These are phyloP conservation scores for Tubosaeta sp. DNA, from an alignment of 768 basidiomycete genomes.

Conservation along the genomic window DNA sequence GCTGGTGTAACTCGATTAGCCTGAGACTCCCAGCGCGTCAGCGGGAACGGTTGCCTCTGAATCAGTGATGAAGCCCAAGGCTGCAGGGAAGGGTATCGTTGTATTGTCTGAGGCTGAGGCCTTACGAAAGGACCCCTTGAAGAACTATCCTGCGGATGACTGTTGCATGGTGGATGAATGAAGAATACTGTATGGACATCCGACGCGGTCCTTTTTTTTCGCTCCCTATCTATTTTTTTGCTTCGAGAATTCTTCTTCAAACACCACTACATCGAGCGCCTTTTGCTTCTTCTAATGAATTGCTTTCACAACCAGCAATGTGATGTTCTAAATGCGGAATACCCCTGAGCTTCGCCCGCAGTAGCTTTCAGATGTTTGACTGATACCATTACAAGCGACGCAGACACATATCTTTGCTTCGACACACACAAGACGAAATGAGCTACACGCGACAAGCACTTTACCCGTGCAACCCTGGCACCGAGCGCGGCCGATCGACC, in stretches of 20 bases:
- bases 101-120: slow-evolving; percentile 70
- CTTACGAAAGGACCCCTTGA: slow-evolving; percentile 72
- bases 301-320: neutral
- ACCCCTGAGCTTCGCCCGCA: slow-evolving; percentile 17
- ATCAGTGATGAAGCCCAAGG: slow-evolving; percentile 67
- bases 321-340: slow-evolving; percentile 7
- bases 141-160: slow-evolving; percentile 54
- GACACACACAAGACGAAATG: slow-evolving; percentile 31
- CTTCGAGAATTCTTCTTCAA: neutral
- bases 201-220: slow-evolving; percentile 2
- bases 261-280: neutral
- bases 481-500: slow-evolving; percentile 62
- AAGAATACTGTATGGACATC: slow-evolving; percentile 8
- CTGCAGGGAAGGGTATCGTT: slow-evolving; percentile 37
- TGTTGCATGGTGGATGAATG: slow-evolving; percentile 19
- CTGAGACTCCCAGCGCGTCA: slow-evolving; percentile 22
- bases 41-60: slow-evolving; percentile 37
- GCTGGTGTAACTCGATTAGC: slow-evolving; percentile 13
- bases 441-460: slow-evolving; percentile 46
- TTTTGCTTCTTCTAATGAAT: slow-evolving; percentile 3
- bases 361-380: slow-evolving; percentile 6
- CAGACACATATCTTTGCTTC: neutral
- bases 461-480: slow-evolving; percentile 67
- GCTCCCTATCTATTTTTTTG: slow-evolving; percentile 13
- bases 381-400: neutral